Conservation (phyloP, 2,329 filamentous ascomycete species). For the Fusarium sp. region DNA sequence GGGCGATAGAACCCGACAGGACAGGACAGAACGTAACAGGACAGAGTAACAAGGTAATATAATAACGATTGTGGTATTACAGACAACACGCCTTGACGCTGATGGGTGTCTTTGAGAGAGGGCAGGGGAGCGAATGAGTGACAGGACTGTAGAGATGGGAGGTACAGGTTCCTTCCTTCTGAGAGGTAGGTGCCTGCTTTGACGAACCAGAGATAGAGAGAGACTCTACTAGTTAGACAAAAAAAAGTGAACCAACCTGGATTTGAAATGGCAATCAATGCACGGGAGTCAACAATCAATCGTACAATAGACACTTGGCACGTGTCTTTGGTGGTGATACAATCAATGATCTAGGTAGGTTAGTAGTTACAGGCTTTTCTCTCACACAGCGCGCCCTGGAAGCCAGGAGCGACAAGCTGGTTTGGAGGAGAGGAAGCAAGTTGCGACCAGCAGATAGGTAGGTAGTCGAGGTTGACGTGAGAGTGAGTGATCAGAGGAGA, state of each 20-base stretch:
- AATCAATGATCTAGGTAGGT: constrained; percentile 16
- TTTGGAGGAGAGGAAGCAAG: constrained; percentile 31
- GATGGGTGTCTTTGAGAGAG: constrained; percentile 11
- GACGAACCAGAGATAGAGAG: constrained; percentile 3
- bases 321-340: constrained; percentile 15
- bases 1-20: not conserved
- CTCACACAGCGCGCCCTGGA: constrained; percentile 43
- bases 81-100: constrained; percentile 9
- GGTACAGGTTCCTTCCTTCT: constrained; percentile 4
- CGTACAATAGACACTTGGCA: constrained; percentile 30
- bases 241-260: constrained; percentile 40
- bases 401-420: constrained; percentile 42
- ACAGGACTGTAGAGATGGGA: not conserved
- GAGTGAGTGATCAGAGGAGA: not conserved
- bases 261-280: constrained; percentile 20
- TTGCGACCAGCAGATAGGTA: constrained; percentile 9
- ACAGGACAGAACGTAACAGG: not conserved
- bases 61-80: constrained; percentile 11
- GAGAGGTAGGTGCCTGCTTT: not conserved
- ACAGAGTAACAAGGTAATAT: constrained; percentile 3
- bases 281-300: constrained; percentile 17
- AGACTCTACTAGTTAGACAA: constrained; percentile 10
- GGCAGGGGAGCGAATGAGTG: constrained; percentile 19
- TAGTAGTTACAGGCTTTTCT: constrained; percentile 15
- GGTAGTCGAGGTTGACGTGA: not conserved